Evolutionary conservation across 1,284 basidiomycete species (phyloP).

Genomic region (Gymnopus androsaceus): DNA sequence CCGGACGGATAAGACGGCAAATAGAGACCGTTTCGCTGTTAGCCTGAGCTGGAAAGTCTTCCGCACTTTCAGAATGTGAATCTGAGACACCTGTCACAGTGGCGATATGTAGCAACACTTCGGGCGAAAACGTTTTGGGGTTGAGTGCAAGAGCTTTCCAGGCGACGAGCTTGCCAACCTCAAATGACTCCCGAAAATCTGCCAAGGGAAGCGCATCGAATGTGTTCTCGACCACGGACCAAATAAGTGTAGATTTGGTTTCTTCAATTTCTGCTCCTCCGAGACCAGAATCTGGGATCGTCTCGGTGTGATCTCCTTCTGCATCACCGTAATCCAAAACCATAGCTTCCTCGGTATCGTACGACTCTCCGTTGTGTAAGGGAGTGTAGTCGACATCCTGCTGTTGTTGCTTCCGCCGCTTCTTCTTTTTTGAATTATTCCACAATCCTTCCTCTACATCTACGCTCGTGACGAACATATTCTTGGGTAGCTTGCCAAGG

Average conservation of each 20-base stretch:
- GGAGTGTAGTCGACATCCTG: neutral
- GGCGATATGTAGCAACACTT: conserved; percentile 15
- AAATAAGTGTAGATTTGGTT: conserved; percentile 7
- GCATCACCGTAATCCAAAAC: conserved; percentile 12
- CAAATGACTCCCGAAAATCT: neutral
- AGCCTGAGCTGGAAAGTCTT: too few species aligned
- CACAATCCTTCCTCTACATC: conserved; percentile 31
- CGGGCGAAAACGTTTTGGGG: conserved; percentile 13
- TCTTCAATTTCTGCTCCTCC: neutral
- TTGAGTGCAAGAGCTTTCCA: conserved; percentile 18
- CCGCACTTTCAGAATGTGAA: neutral
- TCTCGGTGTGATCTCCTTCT: neutral
- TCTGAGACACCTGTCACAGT: conserved; percentile 3
- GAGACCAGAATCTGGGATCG: neutral
- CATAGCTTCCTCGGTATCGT: neutral
- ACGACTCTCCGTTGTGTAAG: neutral
- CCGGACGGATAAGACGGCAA: neutral
- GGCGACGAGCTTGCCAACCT: conserved; percentile 10
- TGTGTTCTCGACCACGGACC: conserved; percentile 5
- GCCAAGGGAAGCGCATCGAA: neutral
- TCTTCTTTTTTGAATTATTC: conserved; percentile 9
- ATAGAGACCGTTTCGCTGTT: neutral
- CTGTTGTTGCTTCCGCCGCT: neutral
- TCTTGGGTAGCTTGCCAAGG: conserved; percentile 24
- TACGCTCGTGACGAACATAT: conserved; percentile 35